A percentile compares a stretch with the other conserved stretches of the same genome.
Evolutionary conservation across 345 rosid species (phyloP).

Genomic region (Eucalyptus sp.): DNA sequence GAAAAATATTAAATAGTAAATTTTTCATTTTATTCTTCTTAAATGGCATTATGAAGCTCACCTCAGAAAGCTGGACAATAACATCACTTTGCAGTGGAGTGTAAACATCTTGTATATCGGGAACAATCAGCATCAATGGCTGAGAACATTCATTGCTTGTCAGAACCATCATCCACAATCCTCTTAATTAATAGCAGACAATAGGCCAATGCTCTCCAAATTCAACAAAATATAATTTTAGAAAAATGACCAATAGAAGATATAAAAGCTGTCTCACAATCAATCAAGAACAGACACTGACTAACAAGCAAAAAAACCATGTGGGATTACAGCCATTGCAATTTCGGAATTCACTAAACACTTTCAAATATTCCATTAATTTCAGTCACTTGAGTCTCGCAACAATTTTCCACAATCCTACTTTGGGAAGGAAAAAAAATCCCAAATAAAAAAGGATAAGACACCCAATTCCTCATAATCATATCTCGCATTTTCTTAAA

Average conservation of each 20-base stretch:
- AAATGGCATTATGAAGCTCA: constrained; percentile 10
- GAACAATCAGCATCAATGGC: constrained; percentile 98
- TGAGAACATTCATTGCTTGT: constrained; percentile 19
- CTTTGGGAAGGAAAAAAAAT: neutral
- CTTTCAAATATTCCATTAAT: neutral
- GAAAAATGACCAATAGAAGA: neutral
- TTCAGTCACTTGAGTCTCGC: neutral
- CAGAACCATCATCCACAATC: neutral
- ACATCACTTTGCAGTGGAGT: constrained; percentile 93
- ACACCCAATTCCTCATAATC: neutral
- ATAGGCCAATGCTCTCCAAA: neutral
- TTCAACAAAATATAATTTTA: neutral
- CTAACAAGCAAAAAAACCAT: neutral
- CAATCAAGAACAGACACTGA: neutral
- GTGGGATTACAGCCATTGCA: neutral
- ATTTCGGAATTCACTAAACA: neutral
- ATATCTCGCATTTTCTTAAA: neutral
- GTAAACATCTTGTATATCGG: constrained; percentile 94
- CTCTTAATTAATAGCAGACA: neutral
- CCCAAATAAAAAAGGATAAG: neutral
- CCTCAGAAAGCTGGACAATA: constrained; percentile 88
- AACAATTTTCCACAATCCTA: neutral
- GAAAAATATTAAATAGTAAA: neutral
- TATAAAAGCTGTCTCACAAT: neutral
- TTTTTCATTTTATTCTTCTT: neutral